phyloP scores from a whole-genome alignment of 768 basidiomycete species.

The Boletellus ananas region DNA sequence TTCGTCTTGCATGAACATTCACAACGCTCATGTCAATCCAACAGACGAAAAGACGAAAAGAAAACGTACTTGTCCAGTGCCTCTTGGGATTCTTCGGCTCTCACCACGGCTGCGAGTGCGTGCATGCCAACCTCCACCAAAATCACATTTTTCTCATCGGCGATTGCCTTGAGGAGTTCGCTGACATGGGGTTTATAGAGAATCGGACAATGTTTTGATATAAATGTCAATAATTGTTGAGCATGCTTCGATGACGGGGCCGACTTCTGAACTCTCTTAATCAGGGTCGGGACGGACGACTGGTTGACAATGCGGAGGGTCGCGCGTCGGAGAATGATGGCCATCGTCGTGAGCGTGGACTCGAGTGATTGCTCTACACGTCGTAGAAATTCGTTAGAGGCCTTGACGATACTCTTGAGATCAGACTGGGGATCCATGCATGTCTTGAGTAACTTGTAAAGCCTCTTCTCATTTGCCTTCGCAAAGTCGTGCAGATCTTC shows the following conservation, averaged over 20 bases:
- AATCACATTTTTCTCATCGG: slow-evolving; percentile 53
- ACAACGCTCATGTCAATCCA: background rate
- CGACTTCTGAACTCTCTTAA: slow-evolving; percentile 61
- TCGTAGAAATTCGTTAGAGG: slow-evolving; percentile 75
- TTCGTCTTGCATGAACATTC: slow-evolving; percentile 44
- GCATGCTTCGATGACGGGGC: slow-evolving; percentile 44
- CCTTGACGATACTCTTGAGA: slow-evolving; percentile 73
- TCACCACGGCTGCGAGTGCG: slow-evolving; percentile 66
- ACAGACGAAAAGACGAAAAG: background rate
- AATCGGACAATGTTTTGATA: slow-evolving; percentile 73
- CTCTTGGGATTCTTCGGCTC: slow-evolving; percentile 52
- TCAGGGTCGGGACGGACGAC: slow-evolving; percentile 76
- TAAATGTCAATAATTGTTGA: slow-evolving; percentile 47
- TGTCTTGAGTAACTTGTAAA: slow-evolving; percentile 81
- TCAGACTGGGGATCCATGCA: slow-evolving; percentile 84
- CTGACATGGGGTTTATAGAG: slow-evolving; percentile 71
- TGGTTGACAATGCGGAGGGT: slow-evolving; percentile 76
- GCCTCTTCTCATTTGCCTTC: slow-evolving; percentile 75
- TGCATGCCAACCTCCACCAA: slow-evolving; percentile 69
- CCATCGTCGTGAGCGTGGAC: slow-evolving; percentile 62
- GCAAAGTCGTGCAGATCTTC: slow-evolving; percentile 85
- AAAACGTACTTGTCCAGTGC: slow-evolving; percentile 63
- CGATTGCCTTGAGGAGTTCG: slow-evolving; percentile 71
- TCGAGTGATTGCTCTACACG: slow-evolving; percentile 70
- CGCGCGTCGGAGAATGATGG: slow-evolving; percentile 62